phyloP scores from a whole-genome alignment of 768 basidiomycete species.

The Termitomyces sp. region DNA sequence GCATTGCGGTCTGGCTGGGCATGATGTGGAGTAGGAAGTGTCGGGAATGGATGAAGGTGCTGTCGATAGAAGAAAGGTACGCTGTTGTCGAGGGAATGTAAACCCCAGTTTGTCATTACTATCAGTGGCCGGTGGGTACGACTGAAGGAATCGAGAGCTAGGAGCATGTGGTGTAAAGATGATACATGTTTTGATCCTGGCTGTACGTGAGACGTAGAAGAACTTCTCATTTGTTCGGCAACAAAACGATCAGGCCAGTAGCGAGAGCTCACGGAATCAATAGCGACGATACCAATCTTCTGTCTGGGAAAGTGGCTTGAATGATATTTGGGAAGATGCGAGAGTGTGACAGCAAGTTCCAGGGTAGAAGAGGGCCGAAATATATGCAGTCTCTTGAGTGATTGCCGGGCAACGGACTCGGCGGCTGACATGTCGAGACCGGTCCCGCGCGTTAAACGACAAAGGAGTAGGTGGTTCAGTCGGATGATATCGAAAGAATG shows the following conservation, averaged over 20 bases:
- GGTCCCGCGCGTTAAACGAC: slow-evolving; percentile 24
- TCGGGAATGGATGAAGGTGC: slow-evolving; percentile 36
- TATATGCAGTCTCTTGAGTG: slow-evolving; percentile 55
- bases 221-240: slow-evolving; percentile 43
- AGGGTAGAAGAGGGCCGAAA: slow-evolving; percentile 63
- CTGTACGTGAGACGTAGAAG: slow-evolving; percentile 1
- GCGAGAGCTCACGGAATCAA: slow-evolving; percentile 75
- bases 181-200: slow-evolving; percentile 10
- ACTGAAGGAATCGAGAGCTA: slow-evolving; percentile 43
- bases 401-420: slow-evolving; percentile 26
- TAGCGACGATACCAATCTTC: slow-evolving; percentile 59
- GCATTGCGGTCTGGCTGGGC: neutral
- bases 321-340: slow-evolving; percentile 51
- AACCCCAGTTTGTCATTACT: slow-evolving; percentile 60
- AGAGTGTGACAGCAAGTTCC: slow-evolving; percentile 66
- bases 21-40: neutral
- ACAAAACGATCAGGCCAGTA: slow-evolving; percentile 74
- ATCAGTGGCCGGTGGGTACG: slow-evolving; percentile 43
- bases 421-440: slow-evolving; percentile 17
- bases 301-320: slow-evolving; percentile 36
- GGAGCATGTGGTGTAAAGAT: slow-evolving; percentile 40
- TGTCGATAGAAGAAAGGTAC: slow-evolving; percentile 34
- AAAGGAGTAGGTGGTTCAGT: slow-evolving; percentile 45
- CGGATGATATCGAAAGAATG: slow-evolving; percentile 53
- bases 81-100: slow-evolving; percentile 17